Evolutionary conservation across 164 flowering plant genomes (phyloP), one percentile per base, ranked within the genome.

Genomic region (Akebia trifoliata): DNA sequence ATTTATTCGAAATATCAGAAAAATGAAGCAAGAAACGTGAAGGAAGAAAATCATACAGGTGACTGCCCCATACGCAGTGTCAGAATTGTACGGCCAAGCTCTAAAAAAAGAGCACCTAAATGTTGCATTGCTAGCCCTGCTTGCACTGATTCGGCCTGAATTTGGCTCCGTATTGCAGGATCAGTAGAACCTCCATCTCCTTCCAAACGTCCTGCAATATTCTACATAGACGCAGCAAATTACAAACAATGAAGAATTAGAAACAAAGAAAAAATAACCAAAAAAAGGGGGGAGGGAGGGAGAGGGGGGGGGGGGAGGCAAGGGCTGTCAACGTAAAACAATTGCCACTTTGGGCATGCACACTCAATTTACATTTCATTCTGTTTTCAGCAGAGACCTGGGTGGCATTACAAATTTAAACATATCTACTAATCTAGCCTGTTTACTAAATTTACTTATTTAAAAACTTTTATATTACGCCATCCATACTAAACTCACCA

Each of bases 41-140:
- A 53, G 49, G 53, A 49, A 55, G 25, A 24, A 29, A 52, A 58
- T 6, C 85, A 63, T 85, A 94, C 99, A 71, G 93, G 83, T 67
- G 96, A 81, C 50, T 76, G 86, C 62, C 96, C 99, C 93, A 94
- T 76, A 1, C 87, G 87, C 52, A 90, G 70, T 7, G 85, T 82
- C 85, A 85, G 59, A 44, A 82, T 79, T 12, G 95, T 78, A 24
- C 99, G 96, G 12, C 99, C 95, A 71, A 94, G 86, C 85, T 94
- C 99, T 54, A 94, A 72, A 44, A 94, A 56, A 45, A 94, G 93
- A 54, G 96, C 85, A 47, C 99, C 99, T 58, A 94, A 71, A 72
- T 90, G 97, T 67, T 94, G 99, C 90, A 90, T 81, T 22, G 81
- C 83, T 58, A 81, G 68, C 20, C 99, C 97, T 15, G 73, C 58